Base-by-base conservation (phyloP, 2,329 filamentous ascomycete genomes). In the Magnaporthiopsis incrustans region DNA sequence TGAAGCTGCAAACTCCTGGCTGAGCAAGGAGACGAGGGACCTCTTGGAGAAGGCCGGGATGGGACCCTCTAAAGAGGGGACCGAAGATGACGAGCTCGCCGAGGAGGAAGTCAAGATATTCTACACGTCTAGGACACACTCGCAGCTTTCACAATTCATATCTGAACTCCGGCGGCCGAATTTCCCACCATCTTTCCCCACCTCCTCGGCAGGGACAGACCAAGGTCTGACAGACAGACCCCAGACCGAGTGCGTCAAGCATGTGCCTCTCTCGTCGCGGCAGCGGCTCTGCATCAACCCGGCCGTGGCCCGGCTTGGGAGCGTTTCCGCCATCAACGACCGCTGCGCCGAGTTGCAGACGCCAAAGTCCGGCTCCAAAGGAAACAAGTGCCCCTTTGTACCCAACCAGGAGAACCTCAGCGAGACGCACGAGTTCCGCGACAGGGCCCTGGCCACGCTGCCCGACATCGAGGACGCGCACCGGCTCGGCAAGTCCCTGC, bases 401-500 rank as follows among this genome's bases (percentile, higher is more conserved):
- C 92, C 92, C 0, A 89, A 82, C n/a, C 88, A 91, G 64, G 90
- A 95, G 2, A 89, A 90, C 26, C 79, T 92, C 62, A 78, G 82
- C 5, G 78, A 90, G 32, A 85, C 91, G 0, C 85, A 92, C 64
- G 85, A 91, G 61, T 98, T 99, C 69, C 87, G 93, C 25, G 94
- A 98, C 71, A 86, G 90, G 68, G 85, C 90, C 1, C 78, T 98
- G 50, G 92, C 95, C 0, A 92, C 85, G 0, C 84, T 99, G 10
- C 89, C 91, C 2, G 95, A 99, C 71, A 98, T 99, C 64, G 95
- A 99, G 74, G 95, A 99, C 70, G 81, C 98, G 56, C 88, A 89
- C 26, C 79, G 81, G 18, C 79, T 98, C 1, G 95, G 95, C 4
- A 90, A 88, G 70, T 85, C 88, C 61, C 80, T 97, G 38, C 85